These are phyloP conservation scores for Linnemannia hyalina DNA, from an alignment of 192 early-diverging fungal genomes.

Conservation along the genomic window DNA sequence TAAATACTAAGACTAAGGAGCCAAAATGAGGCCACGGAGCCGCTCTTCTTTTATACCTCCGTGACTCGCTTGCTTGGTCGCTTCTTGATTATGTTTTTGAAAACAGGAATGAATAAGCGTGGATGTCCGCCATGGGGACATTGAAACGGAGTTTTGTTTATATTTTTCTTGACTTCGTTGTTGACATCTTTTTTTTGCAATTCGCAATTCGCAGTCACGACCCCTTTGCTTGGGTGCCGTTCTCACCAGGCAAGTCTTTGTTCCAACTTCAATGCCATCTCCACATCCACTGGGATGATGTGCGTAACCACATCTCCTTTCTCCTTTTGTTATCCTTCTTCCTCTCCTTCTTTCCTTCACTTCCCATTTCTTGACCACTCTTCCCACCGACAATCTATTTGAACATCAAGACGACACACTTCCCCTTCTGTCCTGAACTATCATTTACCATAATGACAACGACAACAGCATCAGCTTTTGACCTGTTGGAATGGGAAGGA, in stretches of 20 bases:
- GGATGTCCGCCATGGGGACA: neutral
- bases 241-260: no score
- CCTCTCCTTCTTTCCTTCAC: neutral
- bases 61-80: neutral
- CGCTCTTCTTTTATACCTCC: constrained; percentile 18
- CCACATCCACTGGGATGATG: no score
- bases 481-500: constrained; percentile 1
- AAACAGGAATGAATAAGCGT: neutral
- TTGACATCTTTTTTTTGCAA: neutral
- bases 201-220: neutral
- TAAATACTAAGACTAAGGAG: constrained; percentile 59
- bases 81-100: neutral
- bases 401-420: neutral
- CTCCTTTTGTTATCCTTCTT: no score
- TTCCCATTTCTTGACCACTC: neutral
- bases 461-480: neutral
- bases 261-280: no score
- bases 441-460: neutral
- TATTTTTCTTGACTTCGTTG: neutral
- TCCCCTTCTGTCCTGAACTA: neutral
- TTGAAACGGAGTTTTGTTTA: neutral
- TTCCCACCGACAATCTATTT: neutral
- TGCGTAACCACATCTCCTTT: no score
- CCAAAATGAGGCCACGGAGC: constrained; percentile 41
- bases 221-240: neutral